Base-by-base conservation (phyloP, 2,329 filamentous ascomycete species). In the Chaetothyriales sp. region DNA sequence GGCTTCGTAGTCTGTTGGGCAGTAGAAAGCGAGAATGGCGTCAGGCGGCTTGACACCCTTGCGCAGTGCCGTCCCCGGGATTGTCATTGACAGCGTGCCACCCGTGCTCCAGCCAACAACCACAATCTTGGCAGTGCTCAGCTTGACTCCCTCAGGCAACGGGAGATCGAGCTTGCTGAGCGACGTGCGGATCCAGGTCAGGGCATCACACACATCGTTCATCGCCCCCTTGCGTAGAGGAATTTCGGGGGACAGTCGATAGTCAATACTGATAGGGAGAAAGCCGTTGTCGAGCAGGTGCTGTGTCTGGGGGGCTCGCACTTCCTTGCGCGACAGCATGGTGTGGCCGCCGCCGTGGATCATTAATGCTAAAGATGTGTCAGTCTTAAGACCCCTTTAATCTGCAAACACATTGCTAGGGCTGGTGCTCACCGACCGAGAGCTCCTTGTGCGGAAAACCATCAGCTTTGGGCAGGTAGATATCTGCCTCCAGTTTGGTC, bases 81-180 rank as follows among this genome's bases (percentile, higher is more conserved):
- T 25, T 25, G 68, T 62, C 64, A 75, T 65, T 1, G 73, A 73
- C 0, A 77, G 60, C 2, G 64, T 61, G 0, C 72, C 74, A 0
- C 73, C 74, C 0, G 67, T 65, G 0, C 73, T 76, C 73, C 73
- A 76, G 0, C 73, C 73, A 0, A 76, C 59, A 0, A 58, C 65
- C 0, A 70, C 68, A 0, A 74, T 61, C 2, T 56, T 61, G 0
- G 66, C 59, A 2, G 59, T 49, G 45, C 64, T 63, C 3, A 57
- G 57, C 0, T 46, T 20, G 25, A 49, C 28, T 2, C 20, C 20
- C 8, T 15, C 19, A 39, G 18, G 28, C 5, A 44, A 18, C 3
- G 28, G 2, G 18, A 49, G 8, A 10, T 19, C 19, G 0, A 63
- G 64, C 22, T 25, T 25, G 22, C 22, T 25, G 1, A 75, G 61